phyloP scores from a whole-genome alignment of 2,329 filamentous ascomycete genomes.

The Pyrenophora teres region DNA sequence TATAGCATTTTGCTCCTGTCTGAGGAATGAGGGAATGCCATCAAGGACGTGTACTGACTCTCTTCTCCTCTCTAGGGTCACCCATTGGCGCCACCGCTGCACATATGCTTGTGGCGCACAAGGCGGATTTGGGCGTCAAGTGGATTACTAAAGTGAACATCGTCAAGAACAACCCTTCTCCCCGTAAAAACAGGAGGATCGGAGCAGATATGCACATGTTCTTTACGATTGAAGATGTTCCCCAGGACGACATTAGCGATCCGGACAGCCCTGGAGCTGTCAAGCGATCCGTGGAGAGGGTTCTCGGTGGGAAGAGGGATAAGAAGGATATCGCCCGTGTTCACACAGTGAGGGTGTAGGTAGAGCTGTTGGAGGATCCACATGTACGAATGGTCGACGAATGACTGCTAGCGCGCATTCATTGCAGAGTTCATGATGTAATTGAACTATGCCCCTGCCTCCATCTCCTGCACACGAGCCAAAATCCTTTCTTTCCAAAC shows the following conservation, averaged over 20 bases:
- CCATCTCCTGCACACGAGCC: slow-evolving; percentile 58
- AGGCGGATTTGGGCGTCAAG: slow-evolving; percentile 25
- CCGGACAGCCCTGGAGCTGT: background rate
- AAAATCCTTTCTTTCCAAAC: slow-evolving; percentile 68
- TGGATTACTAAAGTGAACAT: slow-evolving; percentile 18
- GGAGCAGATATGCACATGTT: slow-evolving; percentile 15
- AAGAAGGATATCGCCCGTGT: background rate
- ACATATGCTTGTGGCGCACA: slow-evolving; percentile 21
- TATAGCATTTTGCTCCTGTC: background rate
- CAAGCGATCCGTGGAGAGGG: background rate
- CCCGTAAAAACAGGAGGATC: background rate
- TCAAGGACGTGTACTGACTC: background rate
- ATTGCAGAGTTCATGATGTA: too few relatives aligned
- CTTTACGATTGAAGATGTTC: slow-evolving; percentile 22
- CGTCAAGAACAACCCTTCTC: slow-evolving; percentile 5
- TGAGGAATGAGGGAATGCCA: background rate
- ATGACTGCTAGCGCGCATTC: too few relatives aligned
- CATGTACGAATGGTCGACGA: too few relatives aligned
- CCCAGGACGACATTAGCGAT: background rate
- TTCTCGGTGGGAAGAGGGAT: background rate
- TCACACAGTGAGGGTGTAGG: background rate
- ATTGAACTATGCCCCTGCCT: slow-evolving; percentile 27
- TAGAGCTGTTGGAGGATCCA: too few relatives aligned
- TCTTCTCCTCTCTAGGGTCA: slow-evolving; percentile 13
- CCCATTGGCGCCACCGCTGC: slow-evolving; percentile 26